Evolutionary conservation across 169 alveolate genomes (phyloP), one percentile per base, ranked within the genome.

Genomic region (Eimeria zaria): DNA sequence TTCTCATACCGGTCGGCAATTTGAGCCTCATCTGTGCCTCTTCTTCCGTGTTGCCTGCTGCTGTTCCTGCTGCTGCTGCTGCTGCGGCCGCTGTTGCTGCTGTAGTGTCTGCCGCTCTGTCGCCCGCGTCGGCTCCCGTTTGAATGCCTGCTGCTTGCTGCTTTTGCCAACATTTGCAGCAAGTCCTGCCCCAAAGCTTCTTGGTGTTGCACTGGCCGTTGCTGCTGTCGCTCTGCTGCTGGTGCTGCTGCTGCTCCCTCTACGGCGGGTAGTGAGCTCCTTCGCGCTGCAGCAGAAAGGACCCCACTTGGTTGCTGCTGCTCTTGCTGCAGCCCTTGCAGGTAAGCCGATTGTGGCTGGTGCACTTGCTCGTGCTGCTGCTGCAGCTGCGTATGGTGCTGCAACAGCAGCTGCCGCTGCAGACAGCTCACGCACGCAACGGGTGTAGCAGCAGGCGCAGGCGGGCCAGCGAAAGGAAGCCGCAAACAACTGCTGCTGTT

Each of bases 361-460:
- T 78, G 64, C 30, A 46, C 41, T 20, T 22, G 55, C 46, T n/a
- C 46, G 46, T 46, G 89, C 41, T 78, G 89, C 89, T 39, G 89
- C 89, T 73, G 53, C 33, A 41, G 16, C 44, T 41, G 64, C 7
- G 44, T 44, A 27, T 78, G 89, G 7, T 46, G 89, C 33, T 46
- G 89, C 67, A 48, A 67, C 39, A 78, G 24, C 58, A 46, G 67
- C 41, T 78, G 89, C 89, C 33, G 89, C 60, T 78, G 89, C 46
- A 78, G 89, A 51, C 89, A 78, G 67, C 89, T 67, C 55, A n/a
- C 64, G 46, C 89, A 78, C 16, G 89, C 36, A 44, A 71, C 53
- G 20, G 67, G 58, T 44, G 89, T 67, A 9, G 89, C 58, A 48
- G 60, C 39, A 51, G 39, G 8, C n/a, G 46, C 48, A 9, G 89